Evolutionary conservation across 1,139 yeast genomes (phyloP), one percentile per base, ranked within the genome.

Genomic region (Geotrichum candidum): DNA sequence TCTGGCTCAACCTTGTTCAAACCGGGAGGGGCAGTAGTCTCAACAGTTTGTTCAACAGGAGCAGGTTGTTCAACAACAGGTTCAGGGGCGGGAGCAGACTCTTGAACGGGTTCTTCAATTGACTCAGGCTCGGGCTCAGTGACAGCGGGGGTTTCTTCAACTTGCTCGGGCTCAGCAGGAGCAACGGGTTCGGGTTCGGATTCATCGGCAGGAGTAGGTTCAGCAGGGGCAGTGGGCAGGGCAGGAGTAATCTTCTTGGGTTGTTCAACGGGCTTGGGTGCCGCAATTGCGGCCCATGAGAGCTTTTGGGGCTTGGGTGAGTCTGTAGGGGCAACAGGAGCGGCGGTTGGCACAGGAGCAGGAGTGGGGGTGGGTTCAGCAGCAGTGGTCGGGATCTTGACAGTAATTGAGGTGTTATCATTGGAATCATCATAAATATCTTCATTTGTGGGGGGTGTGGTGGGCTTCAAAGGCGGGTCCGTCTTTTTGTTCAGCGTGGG

Each of bases 211-310:
- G 48, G 18, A n/a, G 58, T 18, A 38, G 59, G 55, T 38, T 27
- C 22, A 38, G 25, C n/a, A 50, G 46, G 27, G 29, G 59, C 33
- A 25, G 48, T 48, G 15, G 59, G 53, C 23, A 50, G 38, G 38
- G 53, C 59, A 29, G 59, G 51, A 13, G 25, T 27, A 7, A 56
- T 56, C 41, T 56, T 56, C 51, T 51, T 56, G 38, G 64, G 60
- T 56, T 60, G 57, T 50, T 58, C 59, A 41, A 35, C 54, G 38
- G 74, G 73, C 62, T 72, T 71, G 55, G 75, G 73, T n/a, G 74
- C 63, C 41, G 78, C 79, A 63, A 76, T 70, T 13, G 78, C 78
- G 23, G 80, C 79, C 79, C 79, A 76, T 18, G 79, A 74, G 11
- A 60, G 64, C 18, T 51, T 51, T 15, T 35, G 59, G 3, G 48